Conservation (phyloP, 2,329 filamentous ascomycete genomes). For the Nemania bipapillata region DNA sequence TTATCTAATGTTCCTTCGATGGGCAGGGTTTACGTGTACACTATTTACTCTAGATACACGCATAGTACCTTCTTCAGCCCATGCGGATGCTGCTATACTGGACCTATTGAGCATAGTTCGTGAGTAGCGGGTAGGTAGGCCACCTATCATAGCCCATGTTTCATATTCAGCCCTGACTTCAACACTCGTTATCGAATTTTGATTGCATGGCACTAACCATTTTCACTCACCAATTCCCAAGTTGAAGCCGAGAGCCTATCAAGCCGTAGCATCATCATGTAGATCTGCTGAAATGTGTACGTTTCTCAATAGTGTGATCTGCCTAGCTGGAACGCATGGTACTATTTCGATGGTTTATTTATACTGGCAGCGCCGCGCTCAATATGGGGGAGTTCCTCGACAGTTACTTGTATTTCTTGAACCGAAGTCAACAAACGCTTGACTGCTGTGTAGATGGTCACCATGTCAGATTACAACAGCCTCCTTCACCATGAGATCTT, state of each 20-base stretch:
- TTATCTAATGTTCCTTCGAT: no score
- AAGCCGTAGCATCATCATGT: no score
- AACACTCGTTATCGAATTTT: background rate
- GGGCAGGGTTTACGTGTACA: background rate
- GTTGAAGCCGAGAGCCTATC: no score
- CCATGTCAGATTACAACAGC: conserved; percentile 30
- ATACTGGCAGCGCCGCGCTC: background rate
- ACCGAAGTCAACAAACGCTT: background rate
- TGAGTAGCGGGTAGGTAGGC: no score
- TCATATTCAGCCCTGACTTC: background rate
- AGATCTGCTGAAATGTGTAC: background rate
- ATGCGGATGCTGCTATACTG: background rate
- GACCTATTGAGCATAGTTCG: no score
- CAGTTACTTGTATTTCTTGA: background rate
- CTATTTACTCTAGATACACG: background rate
- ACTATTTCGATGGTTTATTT: background rate
- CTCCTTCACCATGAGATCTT: conserved; percentile 30
- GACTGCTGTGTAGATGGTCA: background rate
- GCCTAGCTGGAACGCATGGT: background rate
- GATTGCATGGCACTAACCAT: background rate
- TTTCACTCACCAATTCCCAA: no score
- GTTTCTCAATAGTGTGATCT: background rate
- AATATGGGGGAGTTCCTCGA: background rate
- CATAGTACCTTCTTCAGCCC: background rate
- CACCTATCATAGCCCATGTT: background rate